Evolutionary conservation across 495 filamentous ascomycete genomes (phyloP).

Genomic region (Trichocladium antarcticum): DNA sequence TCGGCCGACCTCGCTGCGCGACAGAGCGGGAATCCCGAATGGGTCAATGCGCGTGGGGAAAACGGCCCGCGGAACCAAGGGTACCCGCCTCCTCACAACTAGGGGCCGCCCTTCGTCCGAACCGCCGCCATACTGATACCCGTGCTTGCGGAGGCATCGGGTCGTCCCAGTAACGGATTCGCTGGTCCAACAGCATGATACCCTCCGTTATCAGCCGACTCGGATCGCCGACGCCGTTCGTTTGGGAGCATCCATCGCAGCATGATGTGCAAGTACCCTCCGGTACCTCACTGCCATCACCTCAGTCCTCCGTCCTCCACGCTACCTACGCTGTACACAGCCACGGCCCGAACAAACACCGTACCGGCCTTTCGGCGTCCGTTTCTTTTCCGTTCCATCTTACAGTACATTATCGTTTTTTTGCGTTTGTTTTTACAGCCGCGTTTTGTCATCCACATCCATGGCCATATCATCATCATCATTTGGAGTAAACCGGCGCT

Average conservation of each 20-base stretch:
- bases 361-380: neutral
- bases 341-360: neutral
- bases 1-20: conserved; percentile 41
- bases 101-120: conserved; percentile 21
- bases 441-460: neutral
- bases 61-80: conserved; percentile 34
- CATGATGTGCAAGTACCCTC: too few relatives aligned
- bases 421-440: neutral
- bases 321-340: too few relatives aligned
- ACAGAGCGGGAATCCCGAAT: conserved; percentile 53
- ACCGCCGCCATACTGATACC: neutral
- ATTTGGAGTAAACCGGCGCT: too few relatives aligned
- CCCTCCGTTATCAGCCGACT: conserved; percentile 4
- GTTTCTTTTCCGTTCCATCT: conserved; percentile 12
- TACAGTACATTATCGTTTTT: conserved; percentile 3
- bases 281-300: too few relatives aligned
- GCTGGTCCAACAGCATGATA: conserved; percentile 15
- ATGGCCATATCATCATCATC: too few relatives aligned
- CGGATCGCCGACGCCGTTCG: neutral
- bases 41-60: conserved; percentile 51
- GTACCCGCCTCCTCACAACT: conserved; percentile 28
- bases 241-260: too few relatives aligned
- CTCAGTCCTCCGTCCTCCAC: too few relatives aligned
- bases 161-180: conserved; percentile 2
- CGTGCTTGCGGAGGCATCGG: neutral